Evolutionary conservation across 2,329 filamentous ascomycete species (phyloP).

Genomic region (Magnaporthiopsis rhizophila): DNA sequence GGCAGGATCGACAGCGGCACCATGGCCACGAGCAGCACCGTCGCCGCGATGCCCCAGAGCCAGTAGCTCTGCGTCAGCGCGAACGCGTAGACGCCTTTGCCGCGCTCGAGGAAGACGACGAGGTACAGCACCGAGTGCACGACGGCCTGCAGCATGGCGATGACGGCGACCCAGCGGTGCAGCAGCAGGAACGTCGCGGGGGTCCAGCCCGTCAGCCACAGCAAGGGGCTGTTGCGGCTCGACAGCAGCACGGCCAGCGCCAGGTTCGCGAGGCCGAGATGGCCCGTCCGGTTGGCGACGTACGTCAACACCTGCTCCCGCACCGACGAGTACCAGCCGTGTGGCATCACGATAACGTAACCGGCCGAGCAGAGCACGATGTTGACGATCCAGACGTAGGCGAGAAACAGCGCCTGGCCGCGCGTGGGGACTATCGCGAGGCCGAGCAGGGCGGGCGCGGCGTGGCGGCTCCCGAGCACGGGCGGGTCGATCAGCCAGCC

Average conservation of each 20-base stretch:
- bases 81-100: background rate
- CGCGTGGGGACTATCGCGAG: slow-evolving; percentile 24
- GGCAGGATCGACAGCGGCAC: background rate
- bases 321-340: background rate
- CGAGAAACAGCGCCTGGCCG: slow-evolving; percentile 15
- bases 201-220: slow-evolving; percentile 40
- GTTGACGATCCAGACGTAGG: slow-evolving; percentile 12
- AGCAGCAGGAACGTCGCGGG: slow-evolving; percentile 39
- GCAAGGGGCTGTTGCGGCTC: slow-evolving; percentile 37
- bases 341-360: slow-evolving; percentile 1
- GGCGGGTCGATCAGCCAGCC: slow-evolving; percentile 23
- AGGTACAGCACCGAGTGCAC: slow-evolving; percentile 38
- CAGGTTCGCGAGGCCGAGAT: slow-evolving; percentile 9
- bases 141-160: slow-evolving; percentile 35
- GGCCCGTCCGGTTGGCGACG: slow-evolving; percentile 9
- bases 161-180: slow-evolving; percentile 39
- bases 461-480: slow-evolving; percentile 22
- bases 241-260: slow-evolving; percentile 35
- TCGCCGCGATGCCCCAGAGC: slow-evolving; percentile 10
- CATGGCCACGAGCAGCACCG: background rate
- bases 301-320: slow-evolving; percentile 5
- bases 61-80: slow-evolving; percentile 14
- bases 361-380: slow-evolving; percentile 8
- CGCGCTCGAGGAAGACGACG: slow-evolving; percentile 23
- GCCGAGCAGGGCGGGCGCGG: slow-evolving; percentile 19